phyloP scores from a whole-genome alignment of 768 basidiomycete species.

The Kwoniella dejecticola region DNA sequence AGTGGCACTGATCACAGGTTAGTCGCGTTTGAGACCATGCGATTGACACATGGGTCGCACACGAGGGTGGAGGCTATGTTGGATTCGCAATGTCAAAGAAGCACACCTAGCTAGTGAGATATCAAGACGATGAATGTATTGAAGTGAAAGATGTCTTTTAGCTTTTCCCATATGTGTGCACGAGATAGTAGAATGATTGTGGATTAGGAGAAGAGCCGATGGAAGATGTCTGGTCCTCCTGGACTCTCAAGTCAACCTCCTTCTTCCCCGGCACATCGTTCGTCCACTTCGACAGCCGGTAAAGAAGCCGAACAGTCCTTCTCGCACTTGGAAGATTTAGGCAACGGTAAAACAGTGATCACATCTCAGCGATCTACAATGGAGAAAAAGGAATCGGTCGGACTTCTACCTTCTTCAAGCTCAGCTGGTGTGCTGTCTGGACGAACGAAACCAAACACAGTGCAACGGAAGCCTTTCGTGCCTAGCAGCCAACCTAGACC shows the following conservation, averaged over 20 bases:
- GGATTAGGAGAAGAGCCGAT: neutral
- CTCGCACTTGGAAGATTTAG: too few relatives aligned
- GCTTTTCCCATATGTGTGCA: too few relatives aligned
- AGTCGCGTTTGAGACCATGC: too few relatives aligned
- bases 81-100: neutral
- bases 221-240: constrained; percentile 4
- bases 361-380: neutral
- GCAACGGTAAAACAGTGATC: neutral
- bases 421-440: too few relatives aligned
- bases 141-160: too few relatives aligned
- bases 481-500: too few relatives aligned
- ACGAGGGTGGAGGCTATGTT: constrained; percentile 14
- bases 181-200: too few relatives aligned
- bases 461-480: constrained; percentile 10
- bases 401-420: too few relatives aligned
- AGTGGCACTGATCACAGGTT: constrained; percentile 1
- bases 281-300: neutral
- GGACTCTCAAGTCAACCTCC: neutral
- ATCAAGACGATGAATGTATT: too few relatives aligned
- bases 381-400: too few relatives aligned
- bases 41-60: neutral
- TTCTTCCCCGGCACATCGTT: neutral
- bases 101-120: too few relatives aligned
- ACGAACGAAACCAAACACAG: neutral
- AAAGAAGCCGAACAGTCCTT: neutral